Evolutionary conservation across 768 basidiomycete genomes (phyloP).

Genomic region (Cubamyces lactineus): DNA sequence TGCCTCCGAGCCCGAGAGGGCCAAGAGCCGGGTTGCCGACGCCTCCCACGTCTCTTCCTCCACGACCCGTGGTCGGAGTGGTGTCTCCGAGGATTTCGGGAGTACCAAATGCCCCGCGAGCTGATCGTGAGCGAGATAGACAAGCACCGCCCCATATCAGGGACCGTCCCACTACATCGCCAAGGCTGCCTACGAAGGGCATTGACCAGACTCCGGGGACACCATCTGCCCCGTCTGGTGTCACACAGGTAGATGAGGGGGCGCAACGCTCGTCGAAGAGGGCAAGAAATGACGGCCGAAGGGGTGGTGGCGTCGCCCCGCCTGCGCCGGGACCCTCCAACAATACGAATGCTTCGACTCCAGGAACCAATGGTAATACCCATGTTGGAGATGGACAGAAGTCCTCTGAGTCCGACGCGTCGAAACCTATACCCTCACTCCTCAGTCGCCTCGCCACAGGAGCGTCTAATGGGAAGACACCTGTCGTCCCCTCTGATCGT

Average conservation of each 20-base stretch:
- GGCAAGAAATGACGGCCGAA: constrained; percentile 9
- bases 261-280: constrained; percentile 14
- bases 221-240: background rate
- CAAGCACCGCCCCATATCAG: constrained; percentile 8
- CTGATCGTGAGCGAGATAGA: constrained; percentile 13
- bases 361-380: background rate
- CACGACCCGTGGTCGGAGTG: constrained; percentile 4
- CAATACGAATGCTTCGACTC: background rate
- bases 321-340: background rate
- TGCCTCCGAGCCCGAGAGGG: constrained; percentile 5
- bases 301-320: background rate
- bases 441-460: constrained; percentile 30
- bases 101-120: constrained; percentile 1
- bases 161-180: background rate
- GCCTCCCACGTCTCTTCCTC: constrained; percentile 9
- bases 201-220: background rate
- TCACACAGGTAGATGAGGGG: background rate
- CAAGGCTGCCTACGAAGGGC: background rate
- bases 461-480: constrained; percentile 9
- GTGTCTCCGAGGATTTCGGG: constrained; percentile 4
- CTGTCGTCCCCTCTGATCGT: background rate
- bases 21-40: constrained; percentile 1
- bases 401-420: background rate
- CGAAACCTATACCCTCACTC: constrained; percentile 25
- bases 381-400: constrained; percentile 14